Base-by-base conservation (phyloP, 495 filamentous ascomycete species). In the Xylaria acuta region DNA sequence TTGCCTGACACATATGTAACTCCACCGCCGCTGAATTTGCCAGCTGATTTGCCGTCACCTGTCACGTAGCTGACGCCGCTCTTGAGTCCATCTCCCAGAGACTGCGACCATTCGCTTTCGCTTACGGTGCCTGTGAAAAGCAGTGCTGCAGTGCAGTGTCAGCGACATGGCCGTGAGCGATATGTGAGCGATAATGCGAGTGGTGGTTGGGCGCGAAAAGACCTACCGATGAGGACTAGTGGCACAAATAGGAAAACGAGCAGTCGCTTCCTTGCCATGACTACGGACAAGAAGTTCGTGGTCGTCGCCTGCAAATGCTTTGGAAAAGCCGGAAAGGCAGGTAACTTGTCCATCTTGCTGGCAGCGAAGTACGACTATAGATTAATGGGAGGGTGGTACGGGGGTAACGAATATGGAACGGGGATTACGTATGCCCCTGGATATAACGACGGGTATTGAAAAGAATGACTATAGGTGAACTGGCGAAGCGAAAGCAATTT, bases 101-200 rank as follows among this genome's bases (percentile, higher is more conserved):
- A 77, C 54, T 77, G 77, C 18, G 75, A 73, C 77, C 77, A 79
- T 76, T 79, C 77, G 27, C 73, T 77, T 16, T 79, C 77, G 71
- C 65, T 72, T 25, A 77, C 77, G 25, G 74, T 77, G 38, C 75
- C 73, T 14, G 77, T 75, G 68, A 79, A 79, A 25, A 79, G 66
- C 20, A 79, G 41, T 20, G 67, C 77, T 79, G 47, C 40, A 6
- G 22, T 18, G 64, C 22, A 8, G 22, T 18, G 40, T 72, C 5
- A 72, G 53, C 40, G 27, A 36, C 58, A 56, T 12, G 22, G 12
- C 25, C 20, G 18, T n/a, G 43, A 36, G 58, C 34, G 38, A 54
- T 47, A 43, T 12, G 18, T n/a, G 43, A 36, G 58, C 34, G 38
- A 54, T 47, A 43, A 36, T 53, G 43, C 4, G 49, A 59, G 22